Evolutionary conservation across 208 protist species (phyloP).

Genomic region (Trypanosoma caninum): DNA sequence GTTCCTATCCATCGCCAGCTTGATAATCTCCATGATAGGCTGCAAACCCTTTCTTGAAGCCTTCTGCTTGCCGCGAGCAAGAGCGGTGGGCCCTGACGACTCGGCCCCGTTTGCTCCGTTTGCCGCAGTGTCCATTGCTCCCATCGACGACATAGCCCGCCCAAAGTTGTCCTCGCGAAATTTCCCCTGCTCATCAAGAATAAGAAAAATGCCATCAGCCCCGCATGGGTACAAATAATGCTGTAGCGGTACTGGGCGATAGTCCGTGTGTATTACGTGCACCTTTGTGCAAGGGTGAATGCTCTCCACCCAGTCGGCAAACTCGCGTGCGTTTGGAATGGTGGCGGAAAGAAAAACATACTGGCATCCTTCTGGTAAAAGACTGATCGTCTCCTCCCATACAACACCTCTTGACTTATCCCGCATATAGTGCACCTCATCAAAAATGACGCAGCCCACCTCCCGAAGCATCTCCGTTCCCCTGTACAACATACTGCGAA

Average conservation of each 20-base stretch:
- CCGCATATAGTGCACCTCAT: constrained; percentile 99
- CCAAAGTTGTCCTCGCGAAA: constrained; percentile 97
- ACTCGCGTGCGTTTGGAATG: constrained; percentile 99
- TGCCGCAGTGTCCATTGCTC: constrained; percentile 21
- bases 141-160: constrained; percentile 92
- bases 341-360: constrained; percentile 99
- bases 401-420: constrained; percentile 99
- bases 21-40: constrained; percentile 94
- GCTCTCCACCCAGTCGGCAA: constrained; percentile 99
- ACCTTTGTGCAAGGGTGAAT: constrained; percentile 96
- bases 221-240: constrained; percentile 98
- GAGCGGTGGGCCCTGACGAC: constrained; percentile 5
- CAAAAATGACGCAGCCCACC: constrained; percentile 99
- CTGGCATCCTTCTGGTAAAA: constrained; percentile 97
- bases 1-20: constrained; percentile 96
- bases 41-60: constrained; percentile 23
- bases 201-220: constrained; percentile 96
- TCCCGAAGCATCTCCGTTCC: constrained; percentile 98
- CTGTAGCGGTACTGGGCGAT: constrained; percentile 99
- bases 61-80: constrained; percentile 25
- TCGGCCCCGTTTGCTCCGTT: constrained; percentile 17
- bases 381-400: constrained; percentile 99
- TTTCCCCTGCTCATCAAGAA: constrained; percentile 95
- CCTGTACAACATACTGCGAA: constrained; percentile 98
- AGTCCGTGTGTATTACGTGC: constrained; percentile 99